phyloP scores from a whole-genome alignment of 495 filamentous ascomycete genomes.

The Penicillium tannophilum region DNA sequence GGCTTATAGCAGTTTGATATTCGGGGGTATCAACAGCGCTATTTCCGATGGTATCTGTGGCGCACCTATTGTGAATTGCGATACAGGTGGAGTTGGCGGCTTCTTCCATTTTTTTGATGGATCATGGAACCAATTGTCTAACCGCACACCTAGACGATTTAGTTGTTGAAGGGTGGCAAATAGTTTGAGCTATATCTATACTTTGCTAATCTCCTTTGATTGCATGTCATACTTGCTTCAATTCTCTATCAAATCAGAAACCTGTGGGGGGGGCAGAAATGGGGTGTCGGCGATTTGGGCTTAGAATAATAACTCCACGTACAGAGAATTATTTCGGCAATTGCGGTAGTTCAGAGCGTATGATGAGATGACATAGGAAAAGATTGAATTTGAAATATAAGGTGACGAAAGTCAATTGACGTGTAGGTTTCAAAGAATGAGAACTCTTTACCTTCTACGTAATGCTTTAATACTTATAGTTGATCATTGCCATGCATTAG shows the following conservation, averaged over 20 bases:
- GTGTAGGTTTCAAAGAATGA: too few species aligned
- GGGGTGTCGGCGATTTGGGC: too few species aligned
- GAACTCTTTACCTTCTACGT: too few species aligned
- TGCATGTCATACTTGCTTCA: not conserved
- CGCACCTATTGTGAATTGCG: constrained; percentile 30
- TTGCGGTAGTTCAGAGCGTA: too few species aligned
- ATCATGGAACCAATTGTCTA: constrained; percentile 24
- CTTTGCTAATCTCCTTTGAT: not conserved
- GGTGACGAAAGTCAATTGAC: too few species aligned
- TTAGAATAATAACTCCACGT: too few species aligned
- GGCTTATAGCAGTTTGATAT: constrained; percentile 16
- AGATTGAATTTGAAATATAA: too few species aligned
- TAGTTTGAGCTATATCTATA: constrained; percentile 7
- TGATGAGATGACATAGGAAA: too few species aligned
- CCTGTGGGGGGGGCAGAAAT: too few species aligned
- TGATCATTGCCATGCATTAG: too few species aligned
- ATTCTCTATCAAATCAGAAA: not conserved
- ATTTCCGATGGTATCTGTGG: constrained; percentile 31
- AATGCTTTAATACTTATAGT: too few species aligned
- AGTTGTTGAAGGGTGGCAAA: constrained; percentile 29
- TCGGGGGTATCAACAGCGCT: constrained; percentile 26
- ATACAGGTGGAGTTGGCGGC: constrained; percentile 26
- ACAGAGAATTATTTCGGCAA: too few species aligned
- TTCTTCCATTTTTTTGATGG: constrained; percentile 33
- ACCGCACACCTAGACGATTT: constrained; percentile 32